Percentiles rank a stretch among this genome's conserved stretches.
phyloP scores from a whole-genome alignment of 495 filamentous ascomycete species.

The Neurospora tetraspora region DNA sequence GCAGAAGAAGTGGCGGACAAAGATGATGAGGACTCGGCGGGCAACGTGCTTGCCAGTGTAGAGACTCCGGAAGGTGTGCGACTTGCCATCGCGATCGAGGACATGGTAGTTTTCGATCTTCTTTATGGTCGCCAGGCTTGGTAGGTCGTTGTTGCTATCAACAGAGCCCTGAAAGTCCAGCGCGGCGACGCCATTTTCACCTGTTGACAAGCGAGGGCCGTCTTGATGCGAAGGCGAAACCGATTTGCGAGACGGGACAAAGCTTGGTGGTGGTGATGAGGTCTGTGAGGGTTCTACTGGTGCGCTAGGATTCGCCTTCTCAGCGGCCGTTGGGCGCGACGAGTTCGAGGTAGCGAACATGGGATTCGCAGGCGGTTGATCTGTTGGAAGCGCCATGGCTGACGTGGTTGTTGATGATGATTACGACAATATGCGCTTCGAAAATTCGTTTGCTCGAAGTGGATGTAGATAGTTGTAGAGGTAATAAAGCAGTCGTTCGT shows the following conservation, averaged over 20 bases:
- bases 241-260: neutral
- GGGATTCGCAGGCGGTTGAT: neutral
- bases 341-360: neutral
- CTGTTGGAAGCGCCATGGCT: constrained; percentile 1
- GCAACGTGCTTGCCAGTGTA: constrained; percentile 47
- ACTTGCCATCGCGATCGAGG: constrained; percentile 53
- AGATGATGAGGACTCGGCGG: constrained; percentile 60
- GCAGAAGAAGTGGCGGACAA: constrained; percentile 86
- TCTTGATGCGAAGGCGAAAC: neutral
- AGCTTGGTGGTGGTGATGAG: neutral
- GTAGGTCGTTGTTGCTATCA: constrained; percentile 42
- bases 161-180: constrained; percentile 37
- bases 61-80: constrained; percentile 55
- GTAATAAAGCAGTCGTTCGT: neutral
- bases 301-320: neutral
- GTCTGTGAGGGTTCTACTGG: neutral
- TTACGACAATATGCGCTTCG: neutral
- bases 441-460: neutral
- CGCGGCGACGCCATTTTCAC: constrained; percentile 14
- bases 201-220: neutral
- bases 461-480: neutral
- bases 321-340: neutral
- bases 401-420: neutral
- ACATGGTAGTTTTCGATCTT: constrained; percentile 49
- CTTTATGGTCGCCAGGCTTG: constrained; percentile 34